Conservation (phyloP, 1,284 basidiomycete genomes). For the Pholiota adiposa region DNA sequence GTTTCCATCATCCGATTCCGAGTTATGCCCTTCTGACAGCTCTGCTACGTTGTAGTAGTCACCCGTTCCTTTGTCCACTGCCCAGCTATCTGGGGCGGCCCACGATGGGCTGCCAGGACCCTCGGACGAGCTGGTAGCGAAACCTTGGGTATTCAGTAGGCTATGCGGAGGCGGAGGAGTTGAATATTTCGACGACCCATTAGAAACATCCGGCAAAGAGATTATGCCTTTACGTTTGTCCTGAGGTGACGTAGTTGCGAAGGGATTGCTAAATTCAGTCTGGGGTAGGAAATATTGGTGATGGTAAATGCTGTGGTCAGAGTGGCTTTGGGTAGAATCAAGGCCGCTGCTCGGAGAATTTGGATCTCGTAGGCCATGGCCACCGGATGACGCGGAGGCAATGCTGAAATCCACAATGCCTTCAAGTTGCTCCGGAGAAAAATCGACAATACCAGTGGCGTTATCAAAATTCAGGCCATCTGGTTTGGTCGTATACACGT, state of each 20-base stretch:
- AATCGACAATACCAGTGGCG: slow-evolving; percentile 3
- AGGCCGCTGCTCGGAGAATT: slow-evolving; percentile 41
- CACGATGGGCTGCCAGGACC: slow-evolving; percentile 43
- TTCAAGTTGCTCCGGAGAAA: slow-evolving; percentile 62
- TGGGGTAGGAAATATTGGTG: slow-evolving; percentile 24
- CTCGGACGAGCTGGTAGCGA: slow-evolving; percentile 7
- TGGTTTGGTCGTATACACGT: slow-evolving; percentile 13
- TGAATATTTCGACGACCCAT: slow-evolving; percentile 55
- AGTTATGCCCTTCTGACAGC: slow-evolving; percentile 14
- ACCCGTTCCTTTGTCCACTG: slow-evolving; percentile 49
- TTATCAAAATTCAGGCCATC: slow-evolving; percentile 73
- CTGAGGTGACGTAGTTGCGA: slow-evolving; percentile 29
- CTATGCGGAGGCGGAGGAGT: slow-evolving; percentile 15
- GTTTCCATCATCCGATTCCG: slow-evolving; percentile 9
- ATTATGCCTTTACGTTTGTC: slow-evolving; percentile 25
- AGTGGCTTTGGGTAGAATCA: slow-evolving; percentile 25
- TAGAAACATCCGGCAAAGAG: slow-evolving; percentile 34
- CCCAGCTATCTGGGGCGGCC: slow-evolving; percentile 65
- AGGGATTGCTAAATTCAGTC: slow-evolving; percentile 52
- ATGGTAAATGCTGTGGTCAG: slow-evolving; percentile 37
- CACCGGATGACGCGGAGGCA: slow-evolving; percentile 26
- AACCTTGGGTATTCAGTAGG: neutral
- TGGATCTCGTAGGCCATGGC: slow-evolving; percentile 20
- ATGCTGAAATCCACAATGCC: slow-evolving; percentile 72
- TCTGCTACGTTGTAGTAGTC: slow-evolving; percentile 34